Conservation (phyloP, 2,329 filamentous ascomycete genomes). For the Arthroderma uncinatum region DNA sequence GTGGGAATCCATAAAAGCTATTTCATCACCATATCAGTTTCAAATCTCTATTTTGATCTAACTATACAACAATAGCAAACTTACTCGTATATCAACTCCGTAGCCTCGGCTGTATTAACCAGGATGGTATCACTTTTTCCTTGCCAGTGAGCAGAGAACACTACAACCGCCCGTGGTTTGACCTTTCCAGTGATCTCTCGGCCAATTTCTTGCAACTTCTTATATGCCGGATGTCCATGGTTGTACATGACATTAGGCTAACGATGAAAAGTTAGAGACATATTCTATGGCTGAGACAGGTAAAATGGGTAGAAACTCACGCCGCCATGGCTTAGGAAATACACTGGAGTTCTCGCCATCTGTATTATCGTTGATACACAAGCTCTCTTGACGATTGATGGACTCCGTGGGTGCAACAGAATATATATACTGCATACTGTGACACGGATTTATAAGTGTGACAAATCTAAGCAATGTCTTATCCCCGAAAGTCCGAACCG, state of each 20-base stretch:
- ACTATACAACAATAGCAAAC: constrained; percentile 9
- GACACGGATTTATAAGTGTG: too few species aligned
- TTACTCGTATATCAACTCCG: constrained; percentile 59
- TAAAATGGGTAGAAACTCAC: constrained; percentile 19
- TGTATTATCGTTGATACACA: neutral
- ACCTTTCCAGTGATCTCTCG: constrained; percentile 58
- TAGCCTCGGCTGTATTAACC: constrained; percentile 55
- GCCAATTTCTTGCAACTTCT: constrained; percentile 53
- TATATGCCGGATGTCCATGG: constrained; percentile 55
- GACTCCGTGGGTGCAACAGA: too few species aligned
- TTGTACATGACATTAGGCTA: constrained; percentile 57
- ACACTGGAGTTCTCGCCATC: constrained; percentile 36
- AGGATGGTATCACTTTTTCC: constrained; percentile 45
- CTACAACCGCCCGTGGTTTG: constrained; percentile 60
- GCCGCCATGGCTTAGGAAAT: constrained; percentile 43
- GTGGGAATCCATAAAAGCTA: constrained; percentile 60
- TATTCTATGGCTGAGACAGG: neutral
- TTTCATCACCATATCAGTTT: neutral
- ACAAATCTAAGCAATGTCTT: too few species aligned
- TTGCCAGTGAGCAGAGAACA: constrained; percentile 72
- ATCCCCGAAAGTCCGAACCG: too few species aligned
- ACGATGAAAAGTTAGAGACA: neutral
- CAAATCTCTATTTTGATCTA: neutral
- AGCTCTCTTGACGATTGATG: too few species aligned
- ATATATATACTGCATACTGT: too few species aligned